Evolutionary conservation across 176 grass and related monocot species (phyloP).

Genomic region (Cenchrus purpureus): DNA sequence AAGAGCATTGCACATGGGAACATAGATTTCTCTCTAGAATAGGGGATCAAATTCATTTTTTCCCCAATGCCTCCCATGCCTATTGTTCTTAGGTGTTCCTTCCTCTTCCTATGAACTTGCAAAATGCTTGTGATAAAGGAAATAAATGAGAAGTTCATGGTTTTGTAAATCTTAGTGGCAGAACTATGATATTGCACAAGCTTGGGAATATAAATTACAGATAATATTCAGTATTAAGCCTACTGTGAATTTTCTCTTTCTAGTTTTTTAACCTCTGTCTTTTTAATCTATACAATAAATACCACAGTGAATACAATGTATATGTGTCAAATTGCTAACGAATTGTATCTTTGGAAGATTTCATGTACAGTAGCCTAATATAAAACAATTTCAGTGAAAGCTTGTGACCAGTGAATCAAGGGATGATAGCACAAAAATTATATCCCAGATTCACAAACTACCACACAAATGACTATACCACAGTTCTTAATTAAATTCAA

Average conservation of each 20-base stretch:
- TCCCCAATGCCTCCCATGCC: conserved; percentile 3
- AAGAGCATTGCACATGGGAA: background rate
- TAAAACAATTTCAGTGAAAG: background rate
- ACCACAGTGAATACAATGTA: background rate
- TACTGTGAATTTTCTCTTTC: no score
- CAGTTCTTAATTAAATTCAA: background rate
- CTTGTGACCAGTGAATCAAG: background rate
- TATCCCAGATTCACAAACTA: background rate
- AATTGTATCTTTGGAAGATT: background rate
- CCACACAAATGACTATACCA: background rate
- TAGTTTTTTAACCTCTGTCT: no score
- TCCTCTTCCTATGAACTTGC: conserved; percentile 28
- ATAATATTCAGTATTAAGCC: background rate
- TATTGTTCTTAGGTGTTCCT: conserved; percentile 20
- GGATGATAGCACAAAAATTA: background rate
- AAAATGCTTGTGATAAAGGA: conserved; percentile 1
- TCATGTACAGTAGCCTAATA: background rate
- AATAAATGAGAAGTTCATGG: background rate
- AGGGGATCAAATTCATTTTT: background rate
- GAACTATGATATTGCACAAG: background rate
- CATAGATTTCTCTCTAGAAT: background rate
- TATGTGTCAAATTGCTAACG: background rate
- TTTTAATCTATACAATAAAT: no score
- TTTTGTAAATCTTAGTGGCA: background rate
- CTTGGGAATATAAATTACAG: background rate